Base-by-base conservation (phyloP, 345 rosid species). In the Alliaria petiolata region DNA sequence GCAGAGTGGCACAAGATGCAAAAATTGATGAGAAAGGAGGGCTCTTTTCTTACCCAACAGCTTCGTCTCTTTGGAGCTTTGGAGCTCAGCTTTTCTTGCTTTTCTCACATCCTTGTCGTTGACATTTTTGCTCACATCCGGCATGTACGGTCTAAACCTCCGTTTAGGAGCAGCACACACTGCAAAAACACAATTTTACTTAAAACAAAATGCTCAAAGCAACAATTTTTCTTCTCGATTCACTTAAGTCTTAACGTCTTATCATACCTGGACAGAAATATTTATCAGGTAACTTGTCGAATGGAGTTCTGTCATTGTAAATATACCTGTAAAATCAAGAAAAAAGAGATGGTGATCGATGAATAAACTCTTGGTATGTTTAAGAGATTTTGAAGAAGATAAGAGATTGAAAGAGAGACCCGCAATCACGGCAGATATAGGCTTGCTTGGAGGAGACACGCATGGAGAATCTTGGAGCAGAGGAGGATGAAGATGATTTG, bases 81-180 rank as follows among this genome's bases (percentile, higher is more conserved):
- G 84, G 3, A 93, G 26, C 50, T 87, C 53, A 70, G 86, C 91
- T 80, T 95, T 91, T 66, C 97, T 80, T 15, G 92, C 87, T 72
- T 85, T 95, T 54, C 99, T 81, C 42, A 74, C 84, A 46, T 79
- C 89, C 11, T 58, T 73, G 36, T 71, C 85, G 35, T 95, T 91
- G 0, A 82, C 93, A 67, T 81, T 83, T 81, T 78, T 95, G 60
- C 78, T 16, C 70, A 86, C 93, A n/a, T 85, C 63, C 0, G 96
- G 89, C 47, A 69, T 61, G 69, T 86, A 95, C 14, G 83, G 62
- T 81, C 80, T 91, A 39, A 93, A 91, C 65, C 99, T 85, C 67
- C 99, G 76, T 72, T 95, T 95, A 6, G 99, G 96, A 72, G 97
- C 98, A 63, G 91, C 96, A 73, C 97, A 95, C 46, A 95, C 99